Conservation (phyloP, 176 grass and related monocot species). For the Aegilops bicornis region DNA sequence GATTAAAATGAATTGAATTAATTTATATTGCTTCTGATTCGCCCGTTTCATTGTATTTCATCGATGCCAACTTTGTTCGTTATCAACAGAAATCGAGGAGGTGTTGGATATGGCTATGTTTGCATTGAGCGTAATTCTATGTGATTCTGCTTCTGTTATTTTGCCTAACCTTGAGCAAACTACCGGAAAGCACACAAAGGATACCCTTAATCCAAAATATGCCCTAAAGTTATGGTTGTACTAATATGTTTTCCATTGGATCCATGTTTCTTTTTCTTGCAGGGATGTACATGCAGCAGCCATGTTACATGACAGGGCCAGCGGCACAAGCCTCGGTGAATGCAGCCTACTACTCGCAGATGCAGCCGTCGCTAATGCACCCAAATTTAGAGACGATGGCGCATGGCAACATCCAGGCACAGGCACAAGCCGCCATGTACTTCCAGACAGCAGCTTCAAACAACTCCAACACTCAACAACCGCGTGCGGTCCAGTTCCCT, state of each 20-base stretch:
- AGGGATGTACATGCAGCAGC: constrained; percentile 29
- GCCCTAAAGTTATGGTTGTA: too few species aligned
- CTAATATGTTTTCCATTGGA: background rate
- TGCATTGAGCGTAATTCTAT: too few species aligned
- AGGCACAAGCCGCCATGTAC: background rate
- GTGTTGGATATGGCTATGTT: too few species aligned
- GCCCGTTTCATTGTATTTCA: background rate
- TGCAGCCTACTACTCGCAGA: constrained; percentile 24
- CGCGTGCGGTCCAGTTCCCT: background rate
- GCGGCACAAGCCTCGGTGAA: background rate
- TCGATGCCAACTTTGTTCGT: too few species aligned
- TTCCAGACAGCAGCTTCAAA: background rate
- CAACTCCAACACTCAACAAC: background rate
- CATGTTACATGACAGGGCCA: constrained; percentile 22
- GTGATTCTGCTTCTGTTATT: too few species aligned
- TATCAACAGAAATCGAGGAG: too few species aligned
- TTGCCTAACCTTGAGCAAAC: too few species aligned
- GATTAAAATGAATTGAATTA: background rate
- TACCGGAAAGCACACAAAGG: too few species aligned
- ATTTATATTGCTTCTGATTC: background rate
- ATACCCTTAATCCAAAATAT: too few species aligned
- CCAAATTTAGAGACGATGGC: background rate
- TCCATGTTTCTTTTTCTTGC: background rate
- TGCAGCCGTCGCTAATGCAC: too few species aligned
- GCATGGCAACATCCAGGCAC: background rate